Evolutionary conservation across 2,329 filamentous ascomycete species (phyloP), one percentile per base, ranked within the genome.

Genomic region (Sporothrix schenckii): DNA sequence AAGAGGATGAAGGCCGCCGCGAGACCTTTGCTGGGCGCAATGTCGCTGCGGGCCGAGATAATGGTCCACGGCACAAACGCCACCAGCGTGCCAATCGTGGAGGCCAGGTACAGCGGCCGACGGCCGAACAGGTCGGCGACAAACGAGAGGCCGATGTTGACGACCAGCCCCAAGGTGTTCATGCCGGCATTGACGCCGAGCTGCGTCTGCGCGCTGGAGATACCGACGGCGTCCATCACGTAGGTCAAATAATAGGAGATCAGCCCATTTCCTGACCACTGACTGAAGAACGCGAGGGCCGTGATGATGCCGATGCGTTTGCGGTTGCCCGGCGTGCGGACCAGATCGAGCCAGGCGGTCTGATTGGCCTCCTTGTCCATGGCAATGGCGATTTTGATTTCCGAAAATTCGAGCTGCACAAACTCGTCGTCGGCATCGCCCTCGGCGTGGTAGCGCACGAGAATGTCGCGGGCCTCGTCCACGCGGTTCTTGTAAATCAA

Each of bases 161-260:
- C 44, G 3, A 65, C 44, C 1, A 65, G 60, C 1, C 44, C 44
- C 13, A 27, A 21, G 11, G 44, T 30, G 6, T 65, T 49, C 60
- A 65, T 49, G 41, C 60, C 41, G 5, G 60, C 60, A n/a, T 50
- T 65, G 60, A 65, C 44, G n/a, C 60, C 60, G 21, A 63, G 60
- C 60, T 49, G 60, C 24, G 60, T 65, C 60, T 65, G 41, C 24
- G 24, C 10, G 16, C 30, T 65, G 13, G 44, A 49, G 44, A 65
- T 65, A 41, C 60, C 60, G 3, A 65, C 60, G 3, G 60, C 44
- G 44, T 50, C 41, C 60, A 65, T 49, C 4, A 65, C 60, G 13
- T 65, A 49, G 16, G 60, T 50, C 4, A 65, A 41, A 3, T 65
- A 65, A 6, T 65, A 65, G 0, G 14, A 34, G 1, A 49, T 34